Base-by-base conservation (phyloP, 129 eudicot species). In the Mikania micrantha region DNA sequence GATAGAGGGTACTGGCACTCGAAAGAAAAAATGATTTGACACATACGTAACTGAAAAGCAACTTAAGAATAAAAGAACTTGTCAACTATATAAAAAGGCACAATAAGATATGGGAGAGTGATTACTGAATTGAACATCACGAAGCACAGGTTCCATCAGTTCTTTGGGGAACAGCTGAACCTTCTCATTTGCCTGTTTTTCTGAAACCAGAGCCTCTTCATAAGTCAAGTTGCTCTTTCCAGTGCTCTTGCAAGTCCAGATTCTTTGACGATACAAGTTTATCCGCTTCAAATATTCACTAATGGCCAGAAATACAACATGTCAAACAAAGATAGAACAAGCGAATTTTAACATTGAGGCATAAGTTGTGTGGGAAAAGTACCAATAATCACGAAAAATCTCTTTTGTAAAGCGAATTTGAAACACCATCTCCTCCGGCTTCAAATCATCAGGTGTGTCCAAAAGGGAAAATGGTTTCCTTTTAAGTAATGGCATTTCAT, bases 381-480 rank as follows among this genome's bases (percentile, higher is more conserved):
- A 91, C 97, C 84, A 54, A 72, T 88, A 93, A 76, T 82, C 90
- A 21, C 89, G 86, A 77, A 88, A 84, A 62, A 93, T 93, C 83
- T 93, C 98, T 77, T 93, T 86, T 0, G 98, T 86, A 60, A 93
- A 86, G 3, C 95, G 90, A 44, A 93, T 79, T 77, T 88, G 98
- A 66, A 84, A 93, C 12, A 93, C 88, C 32, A 73, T 83, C 81
- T 88, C 90, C 1, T 85, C 73, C 31, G 96, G 92, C 58, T 84
- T 82, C 80, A 93, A 79, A 77, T 88, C 96, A 64, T 66, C 76
- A 11, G 98, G 96, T 24, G 70, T 76, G 56, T 93, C 95, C 76
- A 73, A 60, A 63, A 86, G 49, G 45, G 83, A 22, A 48, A 88
- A 86, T 1, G 95, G 86, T 59, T 77, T 93, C 60, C 88, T 74